These are phyloP conservation scores for Suillus tomentosus DNA, from an alignment of 768 basidiomycete species.

Conservation along the genomic window DNA sequence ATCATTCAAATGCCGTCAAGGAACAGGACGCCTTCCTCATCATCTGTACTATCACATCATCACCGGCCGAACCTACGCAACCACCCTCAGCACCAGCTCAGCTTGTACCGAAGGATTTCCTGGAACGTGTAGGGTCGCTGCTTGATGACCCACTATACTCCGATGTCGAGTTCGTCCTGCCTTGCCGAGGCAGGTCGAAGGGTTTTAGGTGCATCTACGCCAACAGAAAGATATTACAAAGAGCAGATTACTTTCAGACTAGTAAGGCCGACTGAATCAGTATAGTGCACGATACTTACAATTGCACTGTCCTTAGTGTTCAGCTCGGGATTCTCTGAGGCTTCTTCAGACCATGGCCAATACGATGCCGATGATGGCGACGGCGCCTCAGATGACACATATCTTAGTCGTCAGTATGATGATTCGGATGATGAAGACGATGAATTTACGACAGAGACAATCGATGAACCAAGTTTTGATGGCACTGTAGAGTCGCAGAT, in stretches of 20 bases:
- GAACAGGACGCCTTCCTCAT: slow-evolving; percentile 72
- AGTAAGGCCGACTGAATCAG: slow-evolving; percentile 43
- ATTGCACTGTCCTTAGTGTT: slow-evolving; percentile 54
- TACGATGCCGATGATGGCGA: slow-evolving; percentile 40
- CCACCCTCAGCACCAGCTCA: slow-evolving; percentile 48
- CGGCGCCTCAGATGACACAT: slow-evolving; percentile 53
- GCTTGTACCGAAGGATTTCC: slow-evolving; percentile 63
- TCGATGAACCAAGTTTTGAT: slow-evolving; percentile 36
- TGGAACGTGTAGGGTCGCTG: slow-evolving; percentile 72
- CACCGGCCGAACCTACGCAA: slow-evolving; percentile 51
- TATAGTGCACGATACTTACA: slow-evolving; percentile 5
- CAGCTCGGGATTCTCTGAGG: slow-evolving; percentile 68
- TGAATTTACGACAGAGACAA: slow-evolving; percentile 38
- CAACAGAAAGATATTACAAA: slow-evolving; percentile 60
- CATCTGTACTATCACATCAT: slow-evolving; percentile 75
- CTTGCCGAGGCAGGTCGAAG: slow-evolving; percentile 41
- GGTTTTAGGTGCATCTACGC: slow-evolving; percentile 60
- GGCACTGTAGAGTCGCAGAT: slow-evolving; percentile 21
- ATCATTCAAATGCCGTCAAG: slow-evolving; percentile 51
- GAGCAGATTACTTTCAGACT: slow-evolving; percentile 78
- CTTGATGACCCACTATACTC: slow-evolving; percentile 84
- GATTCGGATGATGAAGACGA: slow-evolving; percentile 60
- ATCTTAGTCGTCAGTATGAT: slow-evolving; percentile 37
- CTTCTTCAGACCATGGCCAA: slow-evolving; percentile 34
- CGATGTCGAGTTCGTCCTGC: slow-evolving; percentile 80